Evolutionary conservation across 2,329 filamentous ascomycete species (phyloP).

Genomic region (Cryphonectria japonica): DNA sequence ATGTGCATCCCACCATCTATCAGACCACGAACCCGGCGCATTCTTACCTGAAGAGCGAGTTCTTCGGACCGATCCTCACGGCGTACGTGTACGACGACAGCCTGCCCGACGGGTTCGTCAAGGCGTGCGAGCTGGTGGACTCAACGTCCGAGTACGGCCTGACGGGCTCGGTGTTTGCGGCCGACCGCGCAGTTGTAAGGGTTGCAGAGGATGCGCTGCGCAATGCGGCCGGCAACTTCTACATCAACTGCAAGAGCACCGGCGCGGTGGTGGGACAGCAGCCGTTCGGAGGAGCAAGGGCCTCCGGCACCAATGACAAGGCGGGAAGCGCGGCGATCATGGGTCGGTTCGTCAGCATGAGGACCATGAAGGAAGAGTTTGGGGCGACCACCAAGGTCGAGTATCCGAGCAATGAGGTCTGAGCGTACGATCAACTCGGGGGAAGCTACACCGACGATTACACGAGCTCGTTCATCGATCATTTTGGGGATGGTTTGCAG

Average conservation of each 20-base stretch:
- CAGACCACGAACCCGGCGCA: slow-evolving; percentile 46
- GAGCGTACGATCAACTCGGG: slow-evolving; percentile 28
- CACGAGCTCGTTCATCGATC: not conserved
- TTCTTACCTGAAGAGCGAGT: slow-evolving; percentile 49
- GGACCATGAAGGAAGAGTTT: slow-evolving; percentile 73
- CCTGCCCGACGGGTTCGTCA: slow-evolving; percentile 46
- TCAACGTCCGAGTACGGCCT: slow-evolving; percentile 69
- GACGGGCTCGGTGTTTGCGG: slow-evolving; percentile 55
- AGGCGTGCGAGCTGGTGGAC: slow-evolving; percentile 68
- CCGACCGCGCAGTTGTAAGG: slow-evolving; percentile 50
- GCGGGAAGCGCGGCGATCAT: slow-evolving; percentile 56
- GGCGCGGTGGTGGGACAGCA: slow-evolving; percentile 75
- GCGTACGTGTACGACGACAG: slow-evolving; percentile 53
- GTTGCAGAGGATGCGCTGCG: slow-evolving; percentile 55
- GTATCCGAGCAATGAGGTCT: slow-evolving; percentile 74
- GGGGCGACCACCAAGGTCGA: slow-evolving; percentile 61
- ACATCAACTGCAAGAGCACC: slow-evolving; percentile 62
- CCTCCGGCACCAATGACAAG: slow-evolving; percentile 72
- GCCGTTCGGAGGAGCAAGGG: slow-evolving; percentile 70
- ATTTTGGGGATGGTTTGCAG: not conserved
- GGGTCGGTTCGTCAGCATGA: slow-evolving; percentile 53
- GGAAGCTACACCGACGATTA: not conserved
- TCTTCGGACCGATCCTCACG: slow-evolving; percentile 53
- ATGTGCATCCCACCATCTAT: slow-evolving; percentile 52
- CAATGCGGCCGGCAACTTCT: slow-evolving; percentile 61